Evolutionary conservation across 2,329 filamentous ascomycete genomes (phyloP), one percentile per base, ranked within the genome.

Genomic region (Hypoxylon sp.): DNA sequence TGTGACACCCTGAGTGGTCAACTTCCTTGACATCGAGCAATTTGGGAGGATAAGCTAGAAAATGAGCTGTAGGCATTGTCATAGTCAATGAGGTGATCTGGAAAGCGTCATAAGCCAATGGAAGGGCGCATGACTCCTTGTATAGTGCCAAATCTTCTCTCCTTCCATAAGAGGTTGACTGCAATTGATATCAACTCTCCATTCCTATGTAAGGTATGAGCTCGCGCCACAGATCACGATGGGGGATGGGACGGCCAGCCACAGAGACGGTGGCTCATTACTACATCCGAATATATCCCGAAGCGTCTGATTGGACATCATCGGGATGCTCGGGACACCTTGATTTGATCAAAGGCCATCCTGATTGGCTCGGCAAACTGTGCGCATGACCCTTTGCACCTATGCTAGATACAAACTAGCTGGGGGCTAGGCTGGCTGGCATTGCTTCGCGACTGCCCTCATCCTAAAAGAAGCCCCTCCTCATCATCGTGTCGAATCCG

Each of bases 1-100:
- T 51, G 27, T 66, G 69, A 15, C 65, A 42, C 15, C 32, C 47
- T 21, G 21, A 42, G 15, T 62, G 46, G 21, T 54, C 39, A 5
- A 55, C 54, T 42, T 17, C 47, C 21, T 62, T 51, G n/a, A 24
- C 39, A 11, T 55, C 37, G 39, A 57, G 47, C 5, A 39, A 37
- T 7, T 31, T 57, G 6, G 71, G 62, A 44, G 68, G 68, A 46
- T 72, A 73, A 8, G 65, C 47, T 37, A 73, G 47, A 29, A 66
- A 67, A 42, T 71, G 72, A 37, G 69, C 37, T 17, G 46, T 44
- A 13, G 54, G 6, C 65, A 66, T 70, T 53, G 24, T 32, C n/a
- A 50, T 21, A 19, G 32, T 31, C 19, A 10, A 50, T 15, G 42
- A 10, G 11, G 31, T 27, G 21, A 13, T 31, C 6, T n/a, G 10